phyloP scores from a whole-genome alignment of 179 eudicot genomes.

The Heliamphora pulchella region DNA sequence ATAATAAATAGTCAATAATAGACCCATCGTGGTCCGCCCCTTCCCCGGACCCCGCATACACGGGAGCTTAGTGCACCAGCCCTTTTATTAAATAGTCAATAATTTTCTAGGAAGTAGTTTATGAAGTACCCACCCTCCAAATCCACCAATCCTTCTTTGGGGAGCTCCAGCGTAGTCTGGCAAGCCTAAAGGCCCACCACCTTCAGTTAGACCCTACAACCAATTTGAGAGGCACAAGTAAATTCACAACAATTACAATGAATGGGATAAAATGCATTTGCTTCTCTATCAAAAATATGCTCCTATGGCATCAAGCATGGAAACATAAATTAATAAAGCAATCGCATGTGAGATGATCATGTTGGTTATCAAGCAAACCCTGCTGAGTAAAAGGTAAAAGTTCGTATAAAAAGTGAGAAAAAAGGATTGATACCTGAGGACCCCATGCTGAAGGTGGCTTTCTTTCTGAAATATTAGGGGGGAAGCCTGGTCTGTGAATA shows the following conservation, averaged over 20 bases:
- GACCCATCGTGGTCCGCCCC: too few species aligned
- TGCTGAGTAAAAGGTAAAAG: background rate
- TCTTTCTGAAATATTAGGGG: conserved; percentile 60
- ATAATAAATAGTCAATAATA: background rate
- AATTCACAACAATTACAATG: background rate
- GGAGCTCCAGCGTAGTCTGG: conserved; percentile 60
- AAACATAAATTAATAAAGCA: background rate
- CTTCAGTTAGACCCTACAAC: conserved; percentile 49
- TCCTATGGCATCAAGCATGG: background rate
- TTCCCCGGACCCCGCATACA: too few species aligned
- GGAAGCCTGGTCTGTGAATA: conserved; percentile 58
- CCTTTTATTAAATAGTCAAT: background rate
- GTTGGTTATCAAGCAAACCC: conserved; percentile 5
- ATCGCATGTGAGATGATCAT: background rate
- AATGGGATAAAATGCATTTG: background rate
- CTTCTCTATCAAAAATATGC: background rate
- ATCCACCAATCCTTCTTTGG: conserved; percentile 60
- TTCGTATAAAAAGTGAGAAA: background rate
- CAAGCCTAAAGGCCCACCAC: conserved; percentile 59
- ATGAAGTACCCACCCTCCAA: conserved; percentile 57
- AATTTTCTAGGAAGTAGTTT: background rate
- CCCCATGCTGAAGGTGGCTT: conserved; percentile 44
- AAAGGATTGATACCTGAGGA: conserved; percentile 52
- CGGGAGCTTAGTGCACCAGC: too few species aligned
- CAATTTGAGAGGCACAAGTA: conserved; percentile 11